A percentile compares a stretch with the other conserved stretches of the same genome.
Conservation (phyloP, 441 rosid species). For the Brassica balearica region DNA sequence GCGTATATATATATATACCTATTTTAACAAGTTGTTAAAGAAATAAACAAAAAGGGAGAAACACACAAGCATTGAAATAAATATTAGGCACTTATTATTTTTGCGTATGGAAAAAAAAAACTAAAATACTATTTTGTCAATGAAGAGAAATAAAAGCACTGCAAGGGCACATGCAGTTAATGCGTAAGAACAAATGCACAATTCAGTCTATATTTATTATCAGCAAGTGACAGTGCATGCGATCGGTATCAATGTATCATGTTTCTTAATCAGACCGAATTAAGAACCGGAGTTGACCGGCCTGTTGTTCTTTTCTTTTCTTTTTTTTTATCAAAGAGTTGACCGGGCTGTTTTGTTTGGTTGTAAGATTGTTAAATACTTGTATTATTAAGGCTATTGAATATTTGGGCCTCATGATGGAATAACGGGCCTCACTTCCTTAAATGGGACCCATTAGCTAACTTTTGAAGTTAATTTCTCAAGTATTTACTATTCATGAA, state of each 20-base stretch:
- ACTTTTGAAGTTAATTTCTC: background rate
- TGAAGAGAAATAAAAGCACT: conserved; percentile 40
- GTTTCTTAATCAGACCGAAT: background rate
- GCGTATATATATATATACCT: conserved; percentile 13
- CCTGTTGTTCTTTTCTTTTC: background rate
- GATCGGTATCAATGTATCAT: conserved; percentile 12
- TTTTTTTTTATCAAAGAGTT: background rate
- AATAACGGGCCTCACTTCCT: conserved; percentile 12
- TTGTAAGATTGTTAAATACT: background rate
- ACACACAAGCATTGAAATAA: background rate
- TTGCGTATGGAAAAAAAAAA: background rate
- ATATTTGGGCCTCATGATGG: conserved; percentile 23
- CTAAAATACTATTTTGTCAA: conserved; percentile 29
- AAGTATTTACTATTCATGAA: background rate
- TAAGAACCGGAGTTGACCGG: conserved; percentile 24
- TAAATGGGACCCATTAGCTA: conserved; percentile 17
- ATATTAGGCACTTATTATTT: conserved; percentile 17
- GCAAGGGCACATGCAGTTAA: conserved; percentile 43
- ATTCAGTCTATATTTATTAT: conserved; percentile 39
- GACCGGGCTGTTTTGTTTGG: conserved; percentile 26
- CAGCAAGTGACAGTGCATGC: conserved; percentile 35
- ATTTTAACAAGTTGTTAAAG: background rate
- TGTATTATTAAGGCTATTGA: conserved; percentile 4
- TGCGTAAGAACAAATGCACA: conserved; percentile 40
- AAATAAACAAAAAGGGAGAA: background rate